phyloP scores from a whole-genome alignment of 192 early-diverging fungal genomes.

The Coemansia sp. region DNA sequence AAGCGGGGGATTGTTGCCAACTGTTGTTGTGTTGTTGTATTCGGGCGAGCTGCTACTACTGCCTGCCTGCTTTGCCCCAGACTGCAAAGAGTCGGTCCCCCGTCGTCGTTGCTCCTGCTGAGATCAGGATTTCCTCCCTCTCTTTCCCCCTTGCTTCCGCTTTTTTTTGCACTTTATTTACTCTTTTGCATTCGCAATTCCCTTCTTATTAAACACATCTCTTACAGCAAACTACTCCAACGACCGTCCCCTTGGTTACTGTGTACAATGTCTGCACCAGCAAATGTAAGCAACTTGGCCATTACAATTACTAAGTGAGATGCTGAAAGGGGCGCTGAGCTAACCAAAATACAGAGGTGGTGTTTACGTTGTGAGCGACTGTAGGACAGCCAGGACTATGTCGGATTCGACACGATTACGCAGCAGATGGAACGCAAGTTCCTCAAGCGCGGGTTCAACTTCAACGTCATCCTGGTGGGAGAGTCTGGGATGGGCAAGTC shows the following conservation, averaged over 20 bases:
- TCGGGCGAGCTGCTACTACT: conserved; percentile 3
- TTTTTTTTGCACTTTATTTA: conserved; percentile 1
- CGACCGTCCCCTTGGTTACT: neutral
- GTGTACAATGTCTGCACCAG: conserved; percentile 22
- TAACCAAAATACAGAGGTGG: neutral
- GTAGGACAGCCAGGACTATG: conserved; percentile 81
- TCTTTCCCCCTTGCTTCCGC: neutral
- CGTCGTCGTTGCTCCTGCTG: neutral
- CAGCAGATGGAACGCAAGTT: conserved; percentile 97
- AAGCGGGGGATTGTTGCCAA: conserved; percentile 10
- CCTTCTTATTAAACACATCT: neutral
- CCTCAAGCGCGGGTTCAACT: conserved; percentile 94
- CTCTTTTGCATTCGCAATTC: conserved; percentile 17
- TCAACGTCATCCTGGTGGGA: conserved; percentile 98
- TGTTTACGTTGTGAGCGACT: no score
- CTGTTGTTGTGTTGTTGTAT: conserved; percentile 16
- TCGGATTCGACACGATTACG: conserved; percentile 97
- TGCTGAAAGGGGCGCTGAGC: neutral
- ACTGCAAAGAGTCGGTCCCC: neutral
- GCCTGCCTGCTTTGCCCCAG: neutral
- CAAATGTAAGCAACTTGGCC: conserved; percentile 18
- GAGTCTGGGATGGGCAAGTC: conserved; percentile 97
- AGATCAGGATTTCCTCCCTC: neutral
- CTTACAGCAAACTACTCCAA: neutral
- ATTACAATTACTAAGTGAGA: neutral